Percentiles rank a stretch among this genome's conserved stretches.
These are phyloP conservation scores for Podospora fimiseda DNA, from an alignment of 495 filamentous ascomycete species.

Conservation along the genomic window DNA sequence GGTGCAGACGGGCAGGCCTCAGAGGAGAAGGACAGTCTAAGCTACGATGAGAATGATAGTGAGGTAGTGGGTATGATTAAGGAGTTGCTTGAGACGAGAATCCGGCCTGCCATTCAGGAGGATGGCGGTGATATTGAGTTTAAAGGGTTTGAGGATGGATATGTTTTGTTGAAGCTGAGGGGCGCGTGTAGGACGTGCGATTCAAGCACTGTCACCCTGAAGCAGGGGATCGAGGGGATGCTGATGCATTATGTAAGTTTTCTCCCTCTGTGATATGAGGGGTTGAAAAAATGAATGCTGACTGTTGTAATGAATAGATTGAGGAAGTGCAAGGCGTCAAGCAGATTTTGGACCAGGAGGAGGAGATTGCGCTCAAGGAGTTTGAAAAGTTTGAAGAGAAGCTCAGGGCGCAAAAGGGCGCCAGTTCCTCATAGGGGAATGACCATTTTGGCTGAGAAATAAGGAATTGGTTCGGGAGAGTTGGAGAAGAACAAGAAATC, in stretches of 20 bases:
- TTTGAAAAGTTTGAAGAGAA: slow-evolving; percentile 98
- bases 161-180: slow-evolving; percentile 78
- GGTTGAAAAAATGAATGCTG: no score
- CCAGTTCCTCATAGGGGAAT: no score
- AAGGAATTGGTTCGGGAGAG: neutral
- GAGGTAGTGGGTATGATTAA: slow-evolving; percentile 98
- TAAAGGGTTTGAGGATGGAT: slow-evolving; percentile 78
- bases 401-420: slow-evolving; percentile 66
- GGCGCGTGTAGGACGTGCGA: slow-evolving; percentile 95
- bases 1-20: slow-evolving; percentile 31
- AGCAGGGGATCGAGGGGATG: slow-evolving; percentile 97
- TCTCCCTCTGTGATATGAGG: neutral
- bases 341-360: slow-evolving; percentile 86
- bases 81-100: slow-evolving; percentile 92
- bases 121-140: slow-evolving; percentile 97
- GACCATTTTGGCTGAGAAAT: slow-evolving; percentile 35
- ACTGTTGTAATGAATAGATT: no score
- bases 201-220: slow-evolving; percentile 88
- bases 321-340: slow-evolving; percentile 92
- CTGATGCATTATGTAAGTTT: slow-evolving; percentile 63
- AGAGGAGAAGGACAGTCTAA: slow-evolving; percentile 58
- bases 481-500: no score
- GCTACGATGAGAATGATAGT: slow-evolving; percentile 77
- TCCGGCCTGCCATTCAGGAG: slow-evolving; percentile 91
- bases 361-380: slow-evolving; percentile 81